Conservation (phyloP, 768 basidiomycete species). For the Amanita inopinata region DNA sequence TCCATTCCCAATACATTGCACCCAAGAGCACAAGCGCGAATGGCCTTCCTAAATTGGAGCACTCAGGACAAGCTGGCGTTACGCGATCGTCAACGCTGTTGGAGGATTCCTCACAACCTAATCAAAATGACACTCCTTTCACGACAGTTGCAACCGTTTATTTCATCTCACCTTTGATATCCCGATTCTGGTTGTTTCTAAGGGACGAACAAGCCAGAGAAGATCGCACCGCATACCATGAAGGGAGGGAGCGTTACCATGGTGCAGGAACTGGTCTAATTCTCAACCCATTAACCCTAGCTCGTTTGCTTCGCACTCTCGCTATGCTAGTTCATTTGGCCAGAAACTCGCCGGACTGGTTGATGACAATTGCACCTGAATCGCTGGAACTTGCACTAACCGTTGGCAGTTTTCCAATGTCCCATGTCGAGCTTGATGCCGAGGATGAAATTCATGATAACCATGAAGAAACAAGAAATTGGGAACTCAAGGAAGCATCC, state of each 20-base stretch:
- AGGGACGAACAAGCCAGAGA: conserved; percentile 76
- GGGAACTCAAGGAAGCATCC: conserved; percentile 50
- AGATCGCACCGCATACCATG: conserved; percentile 50
- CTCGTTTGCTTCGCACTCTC: conserved; percentile 68
- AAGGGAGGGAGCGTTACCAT: conserved; percentile 47
- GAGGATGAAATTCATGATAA: conserved; percentile 25
- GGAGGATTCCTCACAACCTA: background rate
- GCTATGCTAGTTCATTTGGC: conserved; percentile 77
- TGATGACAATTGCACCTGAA: conserved; percentile 73
- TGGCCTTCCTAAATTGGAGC: too few relatives aligned
- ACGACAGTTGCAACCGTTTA: conserved; percentile 73
- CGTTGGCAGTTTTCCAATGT: conserved; percentile 58
- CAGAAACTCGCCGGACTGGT: conserved; percentile 71
- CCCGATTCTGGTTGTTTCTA: conserved; percentile 93
- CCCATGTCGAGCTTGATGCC: conserved; percentile 28
- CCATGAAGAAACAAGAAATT: conserved; percentile 12
- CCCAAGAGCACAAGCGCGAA: too few relatives aligned
- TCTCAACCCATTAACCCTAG: conserved; percentile 66
- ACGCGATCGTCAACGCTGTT: too few relatives aligned
- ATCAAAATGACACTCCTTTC: conserved; percentile 23
- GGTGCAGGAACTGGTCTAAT: conserved; percentile 78
- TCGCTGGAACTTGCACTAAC: conserved; percentile 77
- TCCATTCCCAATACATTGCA: conserved; percentile 37
- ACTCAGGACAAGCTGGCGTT: too few relatives aligned
- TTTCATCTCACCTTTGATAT: conserved; percentile 85